Percentiles rank a stretch among this genome's conserved stretches.
Evolutionary conservation across 768 basidiomycete genomes (phyloP).

Genomic region (Tricholoma hemisulphureum): DNA sequence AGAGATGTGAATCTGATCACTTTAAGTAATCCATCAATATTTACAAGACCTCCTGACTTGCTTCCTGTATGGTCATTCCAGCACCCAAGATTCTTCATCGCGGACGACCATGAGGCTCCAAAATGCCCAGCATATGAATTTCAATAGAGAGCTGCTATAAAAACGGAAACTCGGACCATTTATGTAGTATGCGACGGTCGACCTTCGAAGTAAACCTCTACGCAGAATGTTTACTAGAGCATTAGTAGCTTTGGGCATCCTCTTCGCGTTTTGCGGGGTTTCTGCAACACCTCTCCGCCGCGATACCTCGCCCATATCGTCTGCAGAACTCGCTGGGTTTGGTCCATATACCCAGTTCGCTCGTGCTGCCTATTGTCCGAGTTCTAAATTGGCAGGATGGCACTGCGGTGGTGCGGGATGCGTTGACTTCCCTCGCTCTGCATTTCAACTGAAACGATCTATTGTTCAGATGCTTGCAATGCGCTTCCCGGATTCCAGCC

Average conservation of each 20-base stretch:
- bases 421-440: constrained; percentile 1
- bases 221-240: constrained; percentile 6
- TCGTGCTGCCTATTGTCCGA: constrained; percentile 52
- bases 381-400: constrained; percentile 38
- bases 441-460: not conserved
- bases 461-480: constrained; percentile 36
- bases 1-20: not conserved
- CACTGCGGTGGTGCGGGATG: constrained; percentile 40
- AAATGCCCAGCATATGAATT: not conserved
- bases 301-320: constrained; percentile 24
- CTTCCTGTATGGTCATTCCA: not conserved
- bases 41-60: not conserved
- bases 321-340: constrained; percentile 34
- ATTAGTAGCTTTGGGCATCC: constrained; percentile 5
- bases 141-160: not conserved
- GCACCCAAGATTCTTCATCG: not conserved
- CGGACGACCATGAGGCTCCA: not conserved
- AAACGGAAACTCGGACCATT: not conserved
- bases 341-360: constrained; percentile 53
- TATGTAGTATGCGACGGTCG: too few species aligned
- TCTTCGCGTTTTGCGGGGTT: constrained; percentile 1
- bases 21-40: not conserved
- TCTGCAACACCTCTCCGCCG: constrained; percentile 14
- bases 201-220: not conserved
- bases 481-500: constrained; percentile 40